phyloP scores from a whole-genome alignment of 1,284 basidiomycete species.

The Puccinia sorghi region DNA sequence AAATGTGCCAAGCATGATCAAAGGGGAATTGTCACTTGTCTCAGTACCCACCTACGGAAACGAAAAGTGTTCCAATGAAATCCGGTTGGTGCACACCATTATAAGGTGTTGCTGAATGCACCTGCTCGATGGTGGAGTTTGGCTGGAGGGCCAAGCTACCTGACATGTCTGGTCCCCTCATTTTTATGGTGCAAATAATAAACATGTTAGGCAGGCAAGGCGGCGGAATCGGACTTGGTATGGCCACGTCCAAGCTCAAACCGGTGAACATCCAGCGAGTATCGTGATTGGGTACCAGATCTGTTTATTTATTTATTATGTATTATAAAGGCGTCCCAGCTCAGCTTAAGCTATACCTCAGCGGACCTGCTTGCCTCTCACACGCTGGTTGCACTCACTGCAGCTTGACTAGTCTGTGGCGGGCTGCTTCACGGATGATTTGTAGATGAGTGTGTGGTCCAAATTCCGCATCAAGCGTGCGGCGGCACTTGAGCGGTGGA shows the following conservation, averaged over 20 bases:
- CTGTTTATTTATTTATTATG: background rate
- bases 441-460: constrained; percentile 28
- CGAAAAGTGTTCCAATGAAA: too few relatives aligned
- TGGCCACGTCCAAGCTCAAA: constrained; percentile 8
- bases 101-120: too few relatives aligned
- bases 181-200: background rate
- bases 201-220: background rate
- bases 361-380: background rate
- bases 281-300: constrained; percentile 11
- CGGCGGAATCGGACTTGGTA: background rate
- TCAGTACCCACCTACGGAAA: too few relatives aligned
- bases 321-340: background rate
- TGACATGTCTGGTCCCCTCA: background rate
- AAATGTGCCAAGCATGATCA: too few relatives aligned
- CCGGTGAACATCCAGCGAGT: constrained; percentile 11
- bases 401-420: background rate
- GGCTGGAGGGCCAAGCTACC: too few relatives aligned
- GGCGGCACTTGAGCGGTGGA: constrained; percentile 25
- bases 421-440: constrained; percentile 12
- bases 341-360: constrained; percentile 8
- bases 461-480: constrained; percentile 26
- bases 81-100: too few relatives aligned
- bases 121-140: too few relatives aligned
- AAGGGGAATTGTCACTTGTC: too few relatives aligned
- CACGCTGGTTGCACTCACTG: constrained; percentile 6